Percentiles rank a stretch among this genome's conserved stretches.
Evolutionary conservation across 805 yeast genomes (phyloP).

Genomic region (Monosporozyma unispora): DNA sequence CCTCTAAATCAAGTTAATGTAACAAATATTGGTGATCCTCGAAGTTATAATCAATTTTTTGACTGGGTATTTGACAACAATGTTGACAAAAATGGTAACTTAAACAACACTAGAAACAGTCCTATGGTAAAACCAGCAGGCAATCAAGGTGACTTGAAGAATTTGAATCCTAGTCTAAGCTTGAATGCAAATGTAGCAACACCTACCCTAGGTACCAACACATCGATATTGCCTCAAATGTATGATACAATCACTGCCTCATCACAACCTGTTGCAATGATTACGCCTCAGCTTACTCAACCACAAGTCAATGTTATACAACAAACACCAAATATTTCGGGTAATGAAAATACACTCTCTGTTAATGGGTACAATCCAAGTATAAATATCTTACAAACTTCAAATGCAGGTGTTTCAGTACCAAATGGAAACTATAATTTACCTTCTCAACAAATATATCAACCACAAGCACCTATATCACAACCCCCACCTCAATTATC

Average conservation of each 20-base stretch:
- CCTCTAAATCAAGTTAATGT: background rate
- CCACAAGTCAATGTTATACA: background rate
- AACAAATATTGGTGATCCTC: background rate
- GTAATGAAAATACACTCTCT: background rate
- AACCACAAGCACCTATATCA: background rate
- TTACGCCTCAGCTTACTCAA: slow-evolving; percentile 1
- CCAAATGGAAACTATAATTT: background rate
- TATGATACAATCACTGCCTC: slow-evolving; percentile 1
- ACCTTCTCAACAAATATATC: background rate
- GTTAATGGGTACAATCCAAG: background rate
- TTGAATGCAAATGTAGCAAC: background rate
- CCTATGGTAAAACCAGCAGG: background rate
- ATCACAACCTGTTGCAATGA: background rate
- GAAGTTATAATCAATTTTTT: slow-evolving; percentile 12
- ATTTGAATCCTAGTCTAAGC: background rate
- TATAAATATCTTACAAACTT: background rate
- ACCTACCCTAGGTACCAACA: background rate
- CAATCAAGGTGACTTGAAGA: background rate
- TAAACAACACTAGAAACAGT: background rate
- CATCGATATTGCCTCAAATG: background rate
- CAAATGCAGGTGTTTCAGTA: background rate
- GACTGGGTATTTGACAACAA: slow-evolving; percentile 14
- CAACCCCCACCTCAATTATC: background rate
- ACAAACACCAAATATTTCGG: background rate
- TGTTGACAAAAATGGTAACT: background rate